Conservation (phyloP, 2,329 filamentous ascomycete genomes). For the Penicillium rolfsii region DNA sequence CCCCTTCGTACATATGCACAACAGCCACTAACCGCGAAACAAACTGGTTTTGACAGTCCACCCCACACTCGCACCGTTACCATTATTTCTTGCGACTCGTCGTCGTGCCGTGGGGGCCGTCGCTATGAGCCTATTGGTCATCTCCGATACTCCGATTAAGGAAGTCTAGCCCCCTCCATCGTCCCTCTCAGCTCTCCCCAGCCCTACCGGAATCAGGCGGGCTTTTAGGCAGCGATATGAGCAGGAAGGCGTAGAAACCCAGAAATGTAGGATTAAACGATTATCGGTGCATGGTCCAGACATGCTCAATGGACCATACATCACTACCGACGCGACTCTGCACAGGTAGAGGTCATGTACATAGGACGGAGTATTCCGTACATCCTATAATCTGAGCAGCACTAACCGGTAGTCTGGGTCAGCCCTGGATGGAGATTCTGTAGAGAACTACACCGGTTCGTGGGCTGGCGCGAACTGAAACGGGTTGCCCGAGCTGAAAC, state of each 20-base stretch:
- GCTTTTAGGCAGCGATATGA: not conserved
- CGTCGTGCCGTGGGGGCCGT: not conserved
- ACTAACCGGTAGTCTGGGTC: not conserved
- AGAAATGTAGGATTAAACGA: no score
- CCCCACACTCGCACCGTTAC: not conserved
- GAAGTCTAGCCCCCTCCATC: not conserved
- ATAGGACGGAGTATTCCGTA: not conserved
- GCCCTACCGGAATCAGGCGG: not conserved
- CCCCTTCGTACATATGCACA: not conserved
- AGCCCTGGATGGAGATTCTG: not conserved
- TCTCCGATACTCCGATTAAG: not conserved
- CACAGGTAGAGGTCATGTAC: not conserved
- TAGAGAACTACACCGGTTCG: conserved; percentile 1
- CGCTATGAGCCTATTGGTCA: no score
- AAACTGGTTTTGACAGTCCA: not conserved
- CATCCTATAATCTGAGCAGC: not conserved
- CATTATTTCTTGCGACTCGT: conserved; percentile 4
- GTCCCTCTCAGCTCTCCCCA: not conserved
- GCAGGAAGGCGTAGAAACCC: no score
- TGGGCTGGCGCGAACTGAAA: conserved; percentile 17
- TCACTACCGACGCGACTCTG: no score
- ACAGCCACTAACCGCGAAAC: not conserved
- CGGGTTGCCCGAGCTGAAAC: conserved; percentile 10
- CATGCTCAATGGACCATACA: no score
- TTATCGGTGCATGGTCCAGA: no score